Evolutionary conservation across 768 basidiomycete genomes (phyloP), one percentile per base, ranked within the genome.

Genomic region (Leccinum uliginosum): DNA sequence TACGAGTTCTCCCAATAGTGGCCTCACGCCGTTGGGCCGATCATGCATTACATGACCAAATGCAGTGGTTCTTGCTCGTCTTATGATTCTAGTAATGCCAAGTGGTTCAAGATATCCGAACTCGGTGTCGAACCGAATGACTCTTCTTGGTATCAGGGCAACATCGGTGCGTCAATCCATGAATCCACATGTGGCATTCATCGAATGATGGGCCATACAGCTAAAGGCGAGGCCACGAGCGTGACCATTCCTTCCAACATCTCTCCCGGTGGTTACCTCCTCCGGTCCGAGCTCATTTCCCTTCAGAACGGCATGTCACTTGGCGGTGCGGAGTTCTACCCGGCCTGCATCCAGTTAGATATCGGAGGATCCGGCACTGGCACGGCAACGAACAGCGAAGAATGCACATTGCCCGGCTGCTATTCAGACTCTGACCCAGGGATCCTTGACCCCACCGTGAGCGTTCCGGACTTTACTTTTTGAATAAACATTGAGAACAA

Each of bases 221-320:
- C 69, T 63, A 51, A 61, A 1, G 79, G 80, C 4, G 64, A 54
- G 17, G 63, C 75, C 1, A 78, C 75, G 1, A 73, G 63, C 12
- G 73, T 80, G 6, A 75, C 71, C 2, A 68, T 86, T 51, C 84
- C 84, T 10, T 55, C 64, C 15, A 78, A 75, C 53, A 71, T 93
- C 51, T 77, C 81, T 0, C 68, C 86, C 1, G 90, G 90, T 2
- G 76, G 84, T 63, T 93, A 91, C 67, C 75, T 92, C 48, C 69
- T 91, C 62, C 87, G 90, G 6, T 83, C 89, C 69, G 90, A 92
- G 56, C 80, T 92, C 67, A 84, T 92, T 67, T 83, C 86, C 9
- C 82, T 92, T 15, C 90, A 92, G 60, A 76, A 82, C 34, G 89
- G 77, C n/a, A 71, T 70, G 29, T 59, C 67, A 2, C 6, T 57